Percentiles rank a stretch among this genome's conserved stretches.
These are phyloP conservation scores for Lipomyces sp. DNA, from an alignment of 805 yeast species.

Conservation along the genomic window DNA sequence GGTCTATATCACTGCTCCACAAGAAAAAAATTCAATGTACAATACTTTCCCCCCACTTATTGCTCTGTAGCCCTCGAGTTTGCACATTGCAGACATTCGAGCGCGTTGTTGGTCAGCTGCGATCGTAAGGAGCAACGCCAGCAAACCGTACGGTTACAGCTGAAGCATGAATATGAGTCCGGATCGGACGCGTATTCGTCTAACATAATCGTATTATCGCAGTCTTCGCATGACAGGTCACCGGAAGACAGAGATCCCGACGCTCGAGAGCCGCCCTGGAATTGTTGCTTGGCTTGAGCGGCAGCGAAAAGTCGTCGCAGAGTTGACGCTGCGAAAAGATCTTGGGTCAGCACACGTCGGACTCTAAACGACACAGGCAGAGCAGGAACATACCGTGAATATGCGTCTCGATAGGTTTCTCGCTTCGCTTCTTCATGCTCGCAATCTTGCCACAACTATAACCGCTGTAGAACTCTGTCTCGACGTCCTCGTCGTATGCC, in stretches of 20 bases:
- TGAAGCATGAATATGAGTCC: constrained; percentile 31
- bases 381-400: constrained; percentile 21
- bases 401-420: constrained; percentile 31
- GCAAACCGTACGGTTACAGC: constrained; percentile 33
- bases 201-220: constrained; percentile 31
- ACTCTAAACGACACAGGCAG: neutral
- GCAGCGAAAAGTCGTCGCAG: constrained; percentile 6
- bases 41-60: neutral
- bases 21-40: no score
- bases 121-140: constrained; percentile 37
- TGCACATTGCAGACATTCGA: constrained; percentile 35
- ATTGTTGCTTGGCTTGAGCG: neutral
- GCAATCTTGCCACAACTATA: constrained; percentile 7
- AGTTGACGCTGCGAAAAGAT: constrained; percentile 1
- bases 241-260: neutral
- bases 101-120: constrained; percentile 24
- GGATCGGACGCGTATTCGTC: constrained; percentile 34
- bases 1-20: no score
- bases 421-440: constrained; percentile 26
- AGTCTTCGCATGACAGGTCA: constrained; percentile 35
- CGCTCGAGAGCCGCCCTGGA: neutral
- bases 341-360: neutral
- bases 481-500: constrained; percentile 4
- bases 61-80: constrained; percentile 16
- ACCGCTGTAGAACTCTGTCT: neutral